Evolutionary conservation across 495 filamentous ascomycete genomes (phyloP), one percentile per base, ranked within the genome.

Genomic region (Filosporella fistucella): DNA sequence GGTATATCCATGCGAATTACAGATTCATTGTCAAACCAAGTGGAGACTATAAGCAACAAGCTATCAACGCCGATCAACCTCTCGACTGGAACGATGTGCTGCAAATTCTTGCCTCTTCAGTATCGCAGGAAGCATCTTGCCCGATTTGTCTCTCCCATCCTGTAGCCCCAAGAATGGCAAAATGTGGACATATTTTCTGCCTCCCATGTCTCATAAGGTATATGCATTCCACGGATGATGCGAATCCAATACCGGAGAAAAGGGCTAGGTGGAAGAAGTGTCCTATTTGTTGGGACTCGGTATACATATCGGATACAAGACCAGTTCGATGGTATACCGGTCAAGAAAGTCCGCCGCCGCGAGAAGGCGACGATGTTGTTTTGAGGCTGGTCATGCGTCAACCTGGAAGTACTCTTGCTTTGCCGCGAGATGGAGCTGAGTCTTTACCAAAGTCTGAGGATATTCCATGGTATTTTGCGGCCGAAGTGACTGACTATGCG

Each of bases 181-280:
- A 86, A 56, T 98, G 93, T 62, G 93, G 93, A 12, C 93, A 98
- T 62, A 96, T 98, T 21, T 96, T 96, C 60, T 98, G 93, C 63
- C 72, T 96, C 33, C 86, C 93, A 11, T 98, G 93, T 63, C 69
- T 97, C 28, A 84, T 96, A 45, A 85, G 93, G 33, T 98, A 94
- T 61, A 96, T 98, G 91, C 88, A 94, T 56, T 84, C 89, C 6
- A 78, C 72, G 1, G 86, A 89, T 28, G 85, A 81, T 21, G 77
- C 78, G 1, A 74, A 79, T 14, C 72, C 70, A 4, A 49, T 72
- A 2, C 76, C 74, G 9, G 81, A 86, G 49, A 89, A 85, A 63
- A 84, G 76, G 63, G 77, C 87, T 40, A 76, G 89, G 42, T 96
- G 85, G 77, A 90, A 94, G 68, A 95, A 95, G 61, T 98, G 93